phyloP scores from a whole-genome alignment of 768 basidiomycete species.

The Sarcodon aspratus region DNA sequence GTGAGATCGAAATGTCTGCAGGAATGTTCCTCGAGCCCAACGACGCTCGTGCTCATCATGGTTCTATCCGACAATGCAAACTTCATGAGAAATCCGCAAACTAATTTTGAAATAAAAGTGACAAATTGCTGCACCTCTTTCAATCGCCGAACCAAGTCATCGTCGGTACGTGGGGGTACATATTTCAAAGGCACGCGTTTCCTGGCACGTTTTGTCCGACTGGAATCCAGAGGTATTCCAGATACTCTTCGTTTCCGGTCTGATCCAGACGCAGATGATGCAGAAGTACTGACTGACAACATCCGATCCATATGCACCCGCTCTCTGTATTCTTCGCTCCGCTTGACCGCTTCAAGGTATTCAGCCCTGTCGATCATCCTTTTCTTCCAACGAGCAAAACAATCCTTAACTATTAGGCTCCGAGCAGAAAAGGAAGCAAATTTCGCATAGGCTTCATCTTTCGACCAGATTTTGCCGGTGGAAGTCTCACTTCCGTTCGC shows the following conservation, averaged over 20 bases:
- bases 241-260: slow-evolving; percentile 16
- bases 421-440: neutral
- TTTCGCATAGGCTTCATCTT: neutral
- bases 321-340: slow-evolving; percentile 49
- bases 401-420: neutral
- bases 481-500: neutral
- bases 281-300: neutral
- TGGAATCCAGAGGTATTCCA: slow-evolving; percentile 7
- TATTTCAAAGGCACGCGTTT: slow-evolving; percentile 31
- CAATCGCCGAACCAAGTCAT: slow-evolving; percentile 51
- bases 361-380: slow-evolving; percentile 29
- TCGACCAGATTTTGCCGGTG: neutral
- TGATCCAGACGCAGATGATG: neutral
- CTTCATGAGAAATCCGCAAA: neutral
- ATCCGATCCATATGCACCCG: slow-evolving; percentile 27
- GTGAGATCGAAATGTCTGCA: slow-evolving; percentile 29
- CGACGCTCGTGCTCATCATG: slow-evolving; percentile 58
- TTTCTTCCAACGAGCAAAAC: slow-evolving; percentile 9
- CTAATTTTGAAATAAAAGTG: neutral
- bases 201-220: slow-evolving; percentile 19
- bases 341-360: slow-evolving; percentile 52
- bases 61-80: slow-evolving; percentile 33
- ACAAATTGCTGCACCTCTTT: slow-evolving; percentile 43
- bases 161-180: slow-evolving; percentile 45
- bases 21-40: slow-evolving; percentile 69